Base-by-base conservation (phyloP, 2,329 filamentous ascomycete genomes). In the Paraconiothyrium sp. region DNA sequence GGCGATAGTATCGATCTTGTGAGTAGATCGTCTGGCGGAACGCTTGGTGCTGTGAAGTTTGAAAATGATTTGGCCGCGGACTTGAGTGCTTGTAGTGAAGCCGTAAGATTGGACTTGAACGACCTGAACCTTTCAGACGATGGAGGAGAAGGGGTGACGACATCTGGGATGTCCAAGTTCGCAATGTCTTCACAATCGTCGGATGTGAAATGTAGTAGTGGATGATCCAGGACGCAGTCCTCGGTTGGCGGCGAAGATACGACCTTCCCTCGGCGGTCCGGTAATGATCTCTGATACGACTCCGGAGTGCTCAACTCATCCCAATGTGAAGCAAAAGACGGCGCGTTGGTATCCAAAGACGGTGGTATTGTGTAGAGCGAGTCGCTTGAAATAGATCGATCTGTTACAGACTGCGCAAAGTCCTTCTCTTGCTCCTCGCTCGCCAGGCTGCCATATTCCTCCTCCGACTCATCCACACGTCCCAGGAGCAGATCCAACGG, bases 81-180 rank as follows among this genome's bases (percentile, higher is more conserved):
- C 75, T 86, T 88, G 54, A 90, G 82, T 3, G 85, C 86, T 62
- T 87, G 84, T 22, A 90, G 74, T 0, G 88, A 89, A 2, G 86
- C 85, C 0, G 87, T 89, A 47, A 90, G 78, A 62, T 89, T 89
- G 0, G 88, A 90, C 63, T 86, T 88, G 78, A 89, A 86, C 1
- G 82, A 84, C 57, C 82, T 82, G 48, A 82, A 80, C 32, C 77
- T 69, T 24, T 75, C 64, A 16, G 73, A 70, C 6, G 74, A 70
- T 7, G 68, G 57, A 11, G 69, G 65, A 47, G 72, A 65, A 0
- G 72, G 58, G 1, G 66, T 60, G 10, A 68, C 64, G 30, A 69
- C 59, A 24, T 72, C 72, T 46, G 65, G 69, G 20, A 73, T 58
- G 34, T 78, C 69, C 66, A 69, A 72, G 62, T 67, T 76, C 62